Base-by-base conservation (phyloP, 192 early-diverging fungal species). In the Gryganskiella cystojenkinii region DNA sequence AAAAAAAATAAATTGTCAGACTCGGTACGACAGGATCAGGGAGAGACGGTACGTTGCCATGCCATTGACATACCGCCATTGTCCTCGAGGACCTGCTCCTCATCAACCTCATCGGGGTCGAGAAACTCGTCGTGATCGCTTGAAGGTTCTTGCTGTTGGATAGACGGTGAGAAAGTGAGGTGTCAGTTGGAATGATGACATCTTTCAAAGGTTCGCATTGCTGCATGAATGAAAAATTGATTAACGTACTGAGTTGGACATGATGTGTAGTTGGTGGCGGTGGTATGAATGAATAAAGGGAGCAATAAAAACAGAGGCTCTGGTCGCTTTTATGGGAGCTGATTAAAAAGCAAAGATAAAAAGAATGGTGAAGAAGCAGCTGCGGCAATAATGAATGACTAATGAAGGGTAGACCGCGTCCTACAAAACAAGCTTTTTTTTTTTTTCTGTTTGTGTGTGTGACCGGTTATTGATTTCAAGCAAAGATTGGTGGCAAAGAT, bases 11-110 rank as follows among this genome's bases (percentile, higher is more conserved):
- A 50, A 9, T 28, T 28, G 10, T 43, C 47, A 27, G 19, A 31
- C 13, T 43, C 24, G 47, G 17, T 35, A 80, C 56, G n/a, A n/a
- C 1, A 73, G 68, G 60, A 69, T 70, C 61, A 67, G 71, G 28
- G 67, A 71, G 8, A 73, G 13, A 25, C n/a, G 1, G n/a, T 3
- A 51, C 9, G 49, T 51, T 51, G 49, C 22, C n/a, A 28, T 27
- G 24, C 51, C 30, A 52, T 79, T 60, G 57, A 61, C 19, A 75
- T 64, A 11, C 82, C 68, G n/a, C 81, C 73, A 42, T 69, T 61
- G 24, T 88, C 83, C 56, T 87, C 84, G 31, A 82, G 70, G n/a
- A 85, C 68, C 34, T 87, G 83, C 45, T 83, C 80, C 27, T 80
- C 80, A 14, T 84, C 89, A 24, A 80, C 80, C 50, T 82, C 84